These are phyloP conservation scores for Fusarium penzigii DNA, from an alignment of 2,329 filamentous ascomycete species.

Conservation along the genomic window DNA sequence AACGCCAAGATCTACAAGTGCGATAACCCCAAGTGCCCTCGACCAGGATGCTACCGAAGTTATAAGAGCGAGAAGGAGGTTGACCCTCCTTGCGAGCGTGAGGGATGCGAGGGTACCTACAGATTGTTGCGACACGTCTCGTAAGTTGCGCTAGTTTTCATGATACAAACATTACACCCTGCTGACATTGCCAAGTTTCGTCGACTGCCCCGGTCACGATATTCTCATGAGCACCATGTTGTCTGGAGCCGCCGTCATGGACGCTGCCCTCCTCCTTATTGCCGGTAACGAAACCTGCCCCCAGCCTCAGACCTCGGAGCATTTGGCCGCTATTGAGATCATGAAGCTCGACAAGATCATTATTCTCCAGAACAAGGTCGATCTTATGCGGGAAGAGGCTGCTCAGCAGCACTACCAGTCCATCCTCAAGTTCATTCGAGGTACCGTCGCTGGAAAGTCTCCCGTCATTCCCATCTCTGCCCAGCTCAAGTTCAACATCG, in stretches of 20 bases:
- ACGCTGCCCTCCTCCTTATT: slow-evolving; percentile 92
- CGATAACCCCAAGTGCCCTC: slow-evolving; percentile 85
- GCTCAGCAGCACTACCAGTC: slow-evolving; percentile 94
- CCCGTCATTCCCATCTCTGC: slow-evolving; percentile 97
- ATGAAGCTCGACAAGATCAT: slow-evolving; percentile 99
- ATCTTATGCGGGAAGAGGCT: slow-evolving; percentile 94
- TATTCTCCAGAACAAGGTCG: slow-evolving; percentile 99
- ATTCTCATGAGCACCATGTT: slow-evolving; percentile 99
- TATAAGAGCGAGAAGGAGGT: slow-evolving; percentile 99
- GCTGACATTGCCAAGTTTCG: slow-evolving; percentile 63
- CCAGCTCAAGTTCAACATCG: slow-evolving; percentile 99
- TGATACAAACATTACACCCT: slow-evolving; percentile 4
- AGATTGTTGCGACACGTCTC: slow-evolving; percentile 88
- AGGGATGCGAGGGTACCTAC: slow-evolving; percentile 87
- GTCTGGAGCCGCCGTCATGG: slow-evolving; percentile 99
- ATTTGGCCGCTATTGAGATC: slow-evolving; percentile 98
- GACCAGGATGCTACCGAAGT: slow-evolving; percentile 93
- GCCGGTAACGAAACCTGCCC: slow-evolving; percentile 98
- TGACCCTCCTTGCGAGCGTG: slow-evolving; percentile 91
- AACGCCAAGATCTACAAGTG: slow-evolving; percentile 99
- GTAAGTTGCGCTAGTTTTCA: slow-evolving; percentile 53
- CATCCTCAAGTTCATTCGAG: slow-evolving; percentile 97
- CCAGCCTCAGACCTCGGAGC: slow-evolving; percentile 97
- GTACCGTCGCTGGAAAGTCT: slow-evolving; percentile 91
- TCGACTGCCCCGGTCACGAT: slow-evolving; percentile 99